Evolutionary conservation across 345 rosid species (phyloP), one percentile per base, ranked within the genome.

Genomic region (Boechera divaricarpa): DNA sequence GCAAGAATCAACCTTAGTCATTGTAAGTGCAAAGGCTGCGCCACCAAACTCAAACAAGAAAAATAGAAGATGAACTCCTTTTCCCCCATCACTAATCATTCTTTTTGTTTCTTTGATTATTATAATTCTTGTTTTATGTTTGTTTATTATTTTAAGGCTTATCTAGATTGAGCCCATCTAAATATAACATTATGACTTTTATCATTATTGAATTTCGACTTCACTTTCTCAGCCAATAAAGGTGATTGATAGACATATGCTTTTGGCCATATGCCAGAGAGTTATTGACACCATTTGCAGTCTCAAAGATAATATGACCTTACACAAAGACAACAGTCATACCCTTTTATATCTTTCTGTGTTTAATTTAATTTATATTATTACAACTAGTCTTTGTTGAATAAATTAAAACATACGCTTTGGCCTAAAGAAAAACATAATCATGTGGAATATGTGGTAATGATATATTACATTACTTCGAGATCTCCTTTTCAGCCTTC

Each of bases 31-130:
- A 70, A 70, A 63, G 59, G 67, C 76, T 39, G 24, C 24, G 72
- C 80, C 67, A 47, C 67, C 80, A 77, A 77, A 77, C 76, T 77
- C 64, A 63, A 47, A 76, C 67, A 70, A 65, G 45, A 21, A 18
- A 64, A 56, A 65, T 15, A 24, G 69, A 69, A 76, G 29, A 57
- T 26, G 21, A 47, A 64, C 60, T 57, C 47, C 45, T 63, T 71
- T 77, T 49, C 56, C 67, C 80, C 81, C 81, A 71, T 72, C 63
- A 47, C 62, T 71, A 47, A 77, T 77, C 77, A 77, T 49, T 71
- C 62, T 70, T 58, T 61, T 57, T 38, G 33, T 70, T 63, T 70
- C 52, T 70, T 70, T 70, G 13, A 42, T 31, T 51, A 75, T 52
- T 39, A 76, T 41, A 51, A 60, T 31, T 48, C 4, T 57, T 51